Conservation (phyloP, 1,284 basidiomycete genomes). For the Meira nashicola region DNA sequence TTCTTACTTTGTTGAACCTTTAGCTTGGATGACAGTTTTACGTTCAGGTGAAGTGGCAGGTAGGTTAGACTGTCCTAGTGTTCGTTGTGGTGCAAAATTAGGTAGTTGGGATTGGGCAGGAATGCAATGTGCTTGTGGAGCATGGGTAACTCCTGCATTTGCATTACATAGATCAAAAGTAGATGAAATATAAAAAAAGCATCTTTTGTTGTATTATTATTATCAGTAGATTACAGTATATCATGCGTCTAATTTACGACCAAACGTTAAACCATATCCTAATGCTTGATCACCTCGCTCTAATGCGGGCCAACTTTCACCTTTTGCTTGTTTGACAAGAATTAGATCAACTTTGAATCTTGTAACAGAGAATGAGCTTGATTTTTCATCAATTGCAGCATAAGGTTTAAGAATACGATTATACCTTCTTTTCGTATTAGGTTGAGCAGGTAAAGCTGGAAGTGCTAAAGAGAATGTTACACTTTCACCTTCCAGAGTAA, state of each 20-base stretch:
- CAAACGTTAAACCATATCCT: constrained; percentile 50
- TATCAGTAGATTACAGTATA: background rate
- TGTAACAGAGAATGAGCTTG: constrained; percentile 38
- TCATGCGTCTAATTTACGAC: constrained; percentile 29
- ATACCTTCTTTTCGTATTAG: constrained; percentile 28
- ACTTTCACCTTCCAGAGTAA: constrained; percentile 32
- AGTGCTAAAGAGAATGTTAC: constrained; percentile 36
- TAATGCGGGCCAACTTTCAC: constrained; percentile 48
- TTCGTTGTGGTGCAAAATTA: constrained; percentile 80
- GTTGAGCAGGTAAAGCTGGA: constrained; percentile 22
- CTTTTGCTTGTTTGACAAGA: constrained; percentile 37
- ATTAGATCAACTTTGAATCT: constrained; percentile 50
- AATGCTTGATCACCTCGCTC: constrained; percentile 36
- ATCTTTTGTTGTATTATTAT: too few species aligned
- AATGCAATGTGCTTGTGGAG: constrained; percentile 70
- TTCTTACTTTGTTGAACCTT: constrained; percentile 94
- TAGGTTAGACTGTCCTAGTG: constrained; percentile 84
- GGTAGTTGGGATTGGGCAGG: constrained; percentile 98
- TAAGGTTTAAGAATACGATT: constrained; percentile 33
- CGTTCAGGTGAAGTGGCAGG: constrained; percentile 71
- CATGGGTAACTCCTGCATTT: constrained; percentile 65
- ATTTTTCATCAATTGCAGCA: constrained; percentile 25
- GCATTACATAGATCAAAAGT: constrained; percentile 84
- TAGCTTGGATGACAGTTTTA: constrained; percentile 92
- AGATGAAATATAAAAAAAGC: constrained; percentile 68